These are phyloP conservation scores for Aureococcus anophagefferens DNA, from an alignment of 108 stramenopile species.

Conservation along the genomic window DNA sequence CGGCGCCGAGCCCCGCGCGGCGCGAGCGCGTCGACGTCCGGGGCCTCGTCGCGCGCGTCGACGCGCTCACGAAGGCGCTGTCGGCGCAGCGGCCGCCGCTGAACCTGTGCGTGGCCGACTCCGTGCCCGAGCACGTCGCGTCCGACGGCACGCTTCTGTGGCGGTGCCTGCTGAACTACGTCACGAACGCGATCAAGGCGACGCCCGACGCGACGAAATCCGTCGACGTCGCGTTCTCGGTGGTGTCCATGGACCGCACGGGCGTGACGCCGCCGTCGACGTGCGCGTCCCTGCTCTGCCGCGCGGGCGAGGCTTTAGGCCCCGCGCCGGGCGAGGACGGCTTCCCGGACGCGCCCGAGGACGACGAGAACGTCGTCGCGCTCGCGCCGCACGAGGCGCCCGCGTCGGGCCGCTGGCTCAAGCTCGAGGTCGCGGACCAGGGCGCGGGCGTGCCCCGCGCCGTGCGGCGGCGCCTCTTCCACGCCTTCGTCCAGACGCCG, in stretches of 20 bases:
- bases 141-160: constrained; percentile 57
- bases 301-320: too few relatives aligned
- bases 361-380: background rate
- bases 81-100: background rate
- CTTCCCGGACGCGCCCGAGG: too few relatives aligned
- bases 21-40: background rate
- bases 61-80: too few relatives aligned
- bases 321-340: too few relatives aligned
- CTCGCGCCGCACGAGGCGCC: background rate
- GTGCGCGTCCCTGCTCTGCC: too few relatives aligned
- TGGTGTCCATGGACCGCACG: too few relatives aligned
- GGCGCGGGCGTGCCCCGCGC: constrained; percentile 5
- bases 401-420: background rate
- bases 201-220: constrained; percentile 28
- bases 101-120: background rate
- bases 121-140: constrained; percentile 13
- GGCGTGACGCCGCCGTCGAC: too few relatives aligned
- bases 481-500: background rate
- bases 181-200: constrained; percentile 59
- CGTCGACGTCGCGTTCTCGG: too few relatives aligned
- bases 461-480: background rate
- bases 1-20: background rate
- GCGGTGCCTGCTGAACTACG: constrained; percentile 54
- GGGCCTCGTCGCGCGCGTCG: background rate
- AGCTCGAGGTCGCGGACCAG: constrained; percentile 4